Percentiles rank a stretch among this genome's conserved stretches.
phyloP scores from a whole-genome alignment of 176 grass and related monocot species.

The Lolium rigidum region DNA sequence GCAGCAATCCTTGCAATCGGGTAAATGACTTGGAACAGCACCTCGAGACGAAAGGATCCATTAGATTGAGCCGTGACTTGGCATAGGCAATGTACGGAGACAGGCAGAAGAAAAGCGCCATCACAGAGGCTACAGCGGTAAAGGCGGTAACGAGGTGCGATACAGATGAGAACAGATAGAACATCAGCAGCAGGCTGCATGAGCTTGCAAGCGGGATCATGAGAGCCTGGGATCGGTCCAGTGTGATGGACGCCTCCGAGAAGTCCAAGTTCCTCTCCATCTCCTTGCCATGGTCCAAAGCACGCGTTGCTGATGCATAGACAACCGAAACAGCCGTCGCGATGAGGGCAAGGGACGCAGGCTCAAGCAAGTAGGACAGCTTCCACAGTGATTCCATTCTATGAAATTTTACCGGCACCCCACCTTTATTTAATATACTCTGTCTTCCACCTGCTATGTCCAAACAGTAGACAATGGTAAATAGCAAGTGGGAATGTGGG shows the following conservation, averaged over 20 bases:
- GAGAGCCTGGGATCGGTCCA: slow-evolving; percentile 82
- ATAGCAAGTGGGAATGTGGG: slow-evolving; percentile 19
- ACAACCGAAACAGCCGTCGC: slow-evolving; percentile 74
- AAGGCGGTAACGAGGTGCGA: slow-evolving; percentile 85
- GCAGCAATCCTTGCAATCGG: slow-evolving; percentile 62
- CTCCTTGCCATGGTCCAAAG: slow-evolving; percentile 87
- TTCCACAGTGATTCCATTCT: slow-evolving; percentile 87
- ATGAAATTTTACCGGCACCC: not conserved
- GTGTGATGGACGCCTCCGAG: slow-evolving; percentile 89
- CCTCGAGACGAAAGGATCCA: slow-evolving; percentile 74
- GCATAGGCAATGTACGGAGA: slow-evolving; percentile 62
- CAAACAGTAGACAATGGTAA: slow-evolving; percentile 20
- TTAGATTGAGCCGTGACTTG: slow-evolving; percentile 54
- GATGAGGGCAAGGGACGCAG: slow-evolving; percentile 77
- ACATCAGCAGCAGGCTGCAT: slow-evolving; percentile 87
- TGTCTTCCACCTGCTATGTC: slow-evolving; percentile 27
- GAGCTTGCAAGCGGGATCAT: slow-evolving; percentile 91
- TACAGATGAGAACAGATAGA: slow-evolving; percentile 96
- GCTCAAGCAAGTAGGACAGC: slow-evolving; percentile 87
- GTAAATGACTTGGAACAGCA: slow-evolving; percentile 92
- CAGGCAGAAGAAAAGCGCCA: slow-evolving; percentile 91
- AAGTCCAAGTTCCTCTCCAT: slow-evolving; percentile 96
- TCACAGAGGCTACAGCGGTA: slow-evolving; percentile 70
- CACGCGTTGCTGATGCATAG: slow-evolving; percentile 80
- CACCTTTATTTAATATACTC: slow-evolving; percentile 4